Evolutionary conservation across 2,329 filamentous ascomycete species (phyloP).

Genomic region (Pleoardoris graminearum): DNA sequence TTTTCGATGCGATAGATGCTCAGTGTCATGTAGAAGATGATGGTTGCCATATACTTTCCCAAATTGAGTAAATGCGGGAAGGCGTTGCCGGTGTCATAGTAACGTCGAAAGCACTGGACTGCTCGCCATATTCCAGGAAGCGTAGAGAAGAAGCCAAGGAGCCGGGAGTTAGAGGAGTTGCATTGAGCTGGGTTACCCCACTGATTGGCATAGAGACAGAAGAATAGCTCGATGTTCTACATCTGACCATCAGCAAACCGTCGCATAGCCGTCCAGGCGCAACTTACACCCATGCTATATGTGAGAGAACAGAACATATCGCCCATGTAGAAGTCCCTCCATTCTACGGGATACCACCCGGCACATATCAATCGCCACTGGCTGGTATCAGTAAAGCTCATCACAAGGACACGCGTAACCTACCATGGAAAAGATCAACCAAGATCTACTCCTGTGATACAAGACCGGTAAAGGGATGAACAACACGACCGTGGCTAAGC

Average conservation of each 20-base stretch:
- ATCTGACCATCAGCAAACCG: conserved; percentile 10
- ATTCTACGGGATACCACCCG: conserved; percentile 2
- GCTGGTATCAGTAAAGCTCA: conserved; percentile 32
- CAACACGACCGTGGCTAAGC: conserved; percentile 67
- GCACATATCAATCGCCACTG: conserved; percentile 70
- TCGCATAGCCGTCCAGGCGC: background rate
- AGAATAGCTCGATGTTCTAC: conserved; percentile 86
- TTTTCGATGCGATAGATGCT: conserved; percentile 80
- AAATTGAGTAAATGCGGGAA: conserved; percentile 94
- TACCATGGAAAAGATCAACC: conserved; percentile 89
- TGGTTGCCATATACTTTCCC: conserved; percentile 86
- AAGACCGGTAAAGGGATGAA: conserved; percentile 76
- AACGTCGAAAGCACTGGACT: conserved; percentile 87
- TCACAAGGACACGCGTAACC: conserved; percentile 41
- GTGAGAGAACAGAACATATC: conserved; percentile 97
- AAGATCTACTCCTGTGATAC: conserved; percentile 75
- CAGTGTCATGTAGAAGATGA: conserved; percentile 75
- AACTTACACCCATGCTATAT: conserved; percentile 80
- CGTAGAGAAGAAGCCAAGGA: conserved; percentile 82
- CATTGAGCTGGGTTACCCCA: conserved; percentile 78
- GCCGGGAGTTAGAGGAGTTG: conserved; percentile 81
- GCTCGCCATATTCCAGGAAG: conserved; percentile 89
- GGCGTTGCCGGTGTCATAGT: conserved; percentile 79
- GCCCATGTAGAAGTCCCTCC: conserved; percentile 56
- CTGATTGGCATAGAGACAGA: conserved; percentile 81